Evolutionary conservation across 495 filamentous ascomycete species (phyloP).

Genomic region (Aeminium ludgeri): DNA sequence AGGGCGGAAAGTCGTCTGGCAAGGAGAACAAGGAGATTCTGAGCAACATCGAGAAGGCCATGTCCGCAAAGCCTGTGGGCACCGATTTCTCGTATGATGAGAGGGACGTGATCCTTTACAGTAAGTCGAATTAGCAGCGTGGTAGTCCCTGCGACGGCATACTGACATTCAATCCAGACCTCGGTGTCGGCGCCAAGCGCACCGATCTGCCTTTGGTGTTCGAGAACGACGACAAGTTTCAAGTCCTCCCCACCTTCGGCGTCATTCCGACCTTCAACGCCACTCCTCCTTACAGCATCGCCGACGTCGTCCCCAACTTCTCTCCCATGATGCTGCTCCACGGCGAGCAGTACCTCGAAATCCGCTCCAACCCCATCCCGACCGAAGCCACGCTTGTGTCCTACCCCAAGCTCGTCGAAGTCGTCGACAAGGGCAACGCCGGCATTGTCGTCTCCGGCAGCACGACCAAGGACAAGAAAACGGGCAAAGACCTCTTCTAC

Average conservation of each 20-base stretch:
- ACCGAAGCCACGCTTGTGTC: constrained; percentile 67
- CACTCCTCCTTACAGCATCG: constrained; percentile 58
- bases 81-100: constrained; percentile 71
- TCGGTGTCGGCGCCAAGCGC: constrained; percentile 86
- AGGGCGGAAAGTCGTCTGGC: constrained; percentile 17
- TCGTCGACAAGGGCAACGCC: constrained; percentile 87
- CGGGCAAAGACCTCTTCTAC: constrained; percentile 85
- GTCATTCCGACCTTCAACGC: constrained; percentile 88
- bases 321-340: constrained; percentile 98
- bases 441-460: constrained; percentile 66
- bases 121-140: constrained; percentile 17
- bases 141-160: background rate
- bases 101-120: constrained; percentile 84
- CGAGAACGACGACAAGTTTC: constrained; percentile 80
- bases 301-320: constrained; percentile 84
- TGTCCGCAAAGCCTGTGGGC: constrained; percentile 51
- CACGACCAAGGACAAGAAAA: constrained; percentile 61
- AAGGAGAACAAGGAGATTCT: constrained; percentile 34
- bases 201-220: constrained; percentile 76
- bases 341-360: constrained; percentile 96
- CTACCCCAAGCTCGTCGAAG: constrained; percentile 77
- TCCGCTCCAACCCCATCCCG: constrained; percentile 86
- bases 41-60: constrained; percentile 59
- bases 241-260: constrained; percentile 83
- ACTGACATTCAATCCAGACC: constrained; percentile 28